Conservation (phyloP, 2,329 filamentous ascomycete genomes). For the Colletotrichum shisoi region DNA sequence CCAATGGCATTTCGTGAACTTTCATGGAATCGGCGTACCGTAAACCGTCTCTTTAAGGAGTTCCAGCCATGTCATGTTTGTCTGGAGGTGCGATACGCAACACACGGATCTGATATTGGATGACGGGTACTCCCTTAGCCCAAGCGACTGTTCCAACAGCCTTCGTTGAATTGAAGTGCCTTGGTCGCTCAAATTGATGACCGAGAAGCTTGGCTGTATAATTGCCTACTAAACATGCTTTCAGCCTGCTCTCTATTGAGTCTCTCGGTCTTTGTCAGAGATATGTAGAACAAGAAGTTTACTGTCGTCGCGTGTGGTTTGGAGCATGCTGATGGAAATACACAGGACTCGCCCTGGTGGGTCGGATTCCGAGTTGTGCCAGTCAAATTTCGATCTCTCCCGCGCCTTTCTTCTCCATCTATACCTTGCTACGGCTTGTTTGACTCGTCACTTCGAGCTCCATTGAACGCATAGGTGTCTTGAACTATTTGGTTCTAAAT, state of each 20-base stretch:
- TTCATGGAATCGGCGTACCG: neutral
- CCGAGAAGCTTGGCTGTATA: neutral
- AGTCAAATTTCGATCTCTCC: neutral
- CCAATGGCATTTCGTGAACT: neutral
- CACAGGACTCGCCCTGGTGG: neutral
- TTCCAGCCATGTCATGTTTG: constrained; percentile 7
- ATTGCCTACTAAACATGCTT: constrained; percentile 7
- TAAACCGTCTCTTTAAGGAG: neutral
- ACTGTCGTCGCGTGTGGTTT: too few species aligned
- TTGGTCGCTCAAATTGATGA: neutral
- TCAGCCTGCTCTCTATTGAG: neutral
- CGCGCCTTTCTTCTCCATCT: neutral
- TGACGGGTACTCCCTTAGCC: neutral
- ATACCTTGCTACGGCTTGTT: neutral
- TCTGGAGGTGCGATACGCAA: constrained; percentile 16
- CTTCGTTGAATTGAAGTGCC: neutral
- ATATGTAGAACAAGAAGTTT: neutral
- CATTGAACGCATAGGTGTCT: neutral
- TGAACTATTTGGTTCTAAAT: too few species aligned
- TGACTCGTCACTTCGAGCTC: neutral
- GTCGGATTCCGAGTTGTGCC: neutral
- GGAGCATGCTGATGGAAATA: neutral
- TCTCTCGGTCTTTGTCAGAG: neutral
- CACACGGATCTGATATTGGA: constrained; percentile 13
- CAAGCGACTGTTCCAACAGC: constrained; percentile 15